Evolutionary conservation across 257 asterid species (phyloP).

Genomic region (Solanum raphanifolium): DNA sequence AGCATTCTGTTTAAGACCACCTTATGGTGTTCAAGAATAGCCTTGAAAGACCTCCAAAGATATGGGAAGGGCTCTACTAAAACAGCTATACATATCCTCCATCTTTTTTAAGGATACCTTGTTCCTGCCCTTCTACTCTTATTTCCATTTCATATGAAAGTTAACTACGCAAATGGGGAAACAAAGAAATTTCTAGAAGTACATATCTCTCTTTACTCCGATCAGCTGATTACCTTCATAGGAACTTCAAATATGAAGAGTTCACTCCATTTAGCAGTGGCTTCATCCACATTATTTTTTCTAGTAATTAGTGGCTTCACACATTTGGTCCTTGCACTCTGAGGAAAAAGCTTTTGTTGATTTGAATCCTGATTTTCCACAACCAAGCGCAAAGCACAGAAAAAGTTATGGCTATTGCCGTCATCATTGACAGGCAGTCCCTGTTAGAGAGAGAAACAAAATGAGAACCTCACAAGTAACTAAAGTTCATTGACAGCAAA

Average conservation of each 20-base stretch:
- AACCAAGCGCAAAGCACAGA: slow-evolving; percentile 93
- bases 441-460: slow-evolving; percentile 34
- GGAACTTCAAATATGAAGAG: slow-evolving; percentile 98
- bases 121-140: background rate
- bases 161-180: background rate
- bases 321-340: slow-evolving; percentile 98
- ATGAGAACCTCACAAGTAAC: background rate
- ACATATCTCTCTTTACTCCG: background rate
- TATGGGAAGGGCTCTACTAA: background rate
- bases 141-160: background rate
- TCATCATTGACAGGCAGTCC: slow-evolving; percentile 85
- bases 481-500: background rate
- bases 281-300: slow-evolving; percentile 47
- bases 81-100: background rate
- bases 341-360: slow-evolving; percentile 93
- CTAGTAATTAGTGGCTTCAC: slow-evolving; percentile 56
- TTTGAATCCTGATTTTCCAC: slow-evolving; percentile 84
- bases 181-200: background rate
- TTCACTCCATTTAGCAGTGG: slow-evolving; percentile 90
- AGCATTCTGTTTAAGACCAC: background rate
- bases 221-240: slow-evolving; percentile 44
- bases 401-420: slow-evolving; percentile 82
- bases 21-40: background rate
- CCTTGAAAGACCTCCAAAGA: background rate
- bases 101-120: background rate